Percentiles rank a stretch among this genome's conserved stretches.
Conservation (phyloP, 768 basidiomycete species). For the Mycena belliarum region DNA sequence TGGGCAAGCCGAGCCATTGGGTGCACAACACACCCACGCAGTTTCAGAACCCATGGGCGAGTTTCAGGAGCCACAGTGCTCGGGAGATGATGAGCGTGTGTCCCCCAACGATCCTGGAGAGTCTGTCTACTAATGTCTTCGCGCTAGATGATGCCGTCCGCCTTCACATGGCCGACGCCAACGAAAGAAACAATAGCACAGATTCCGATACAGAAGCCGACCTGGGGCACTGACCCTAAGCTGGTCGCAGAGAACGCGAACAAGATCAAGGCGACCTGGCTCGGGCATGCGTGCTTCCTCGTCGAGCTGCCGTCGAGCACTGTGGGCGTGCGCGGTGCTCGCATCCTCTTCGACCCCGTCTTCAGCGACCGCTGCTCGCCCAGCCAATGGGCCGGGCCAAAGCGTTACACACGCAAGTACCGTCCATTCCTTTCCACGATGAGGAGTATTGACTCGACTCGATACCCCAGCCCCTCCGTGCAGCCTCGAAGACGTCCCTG, state of each 20-base stretch:
- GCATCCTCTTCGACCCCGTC: conserved; percentile 55
- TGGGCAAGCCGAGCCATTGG: conserved; percentile 31
- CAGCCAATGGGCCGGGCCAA: conserved; percentile 44
- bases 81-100: conserved; percentile 20
- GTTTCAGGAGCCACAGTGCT: conserved; percentile 21
- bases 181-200: conserved; percentile 22
- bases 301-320: conserved; percentile 46
- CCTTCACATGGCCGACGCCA: background rate
- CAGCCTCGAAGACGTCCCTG: conserved; percentile 54
- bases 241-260: conserved; percentile 27
- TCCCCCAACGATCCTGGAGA: no score
- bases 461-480: conserved; percentile 46
- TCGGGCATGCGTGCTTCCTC: conserved; percentile 57
- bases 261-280: conserved; percentile 53
- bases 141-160: background rate
- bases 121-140: no score
- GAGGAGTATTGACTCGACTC: background rate
- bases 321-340: conserved; percentile 36
- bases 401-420: conserved; percentile 47
- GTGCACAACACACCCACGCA: conserved; percentile 24
- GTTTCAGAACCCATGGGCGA: conserved; percentile 34
- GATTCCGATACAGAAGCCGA: conserved; percentile 38
- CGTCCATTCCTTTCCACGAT: conserved; percentile 1
- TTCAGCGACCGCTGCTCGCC: conserved; percentile 57
- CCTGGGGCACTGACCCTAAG: conserved; percentile 34